Conservation (phyloP, 106 monocot genomes). For the Posidonia australis region DNA sequence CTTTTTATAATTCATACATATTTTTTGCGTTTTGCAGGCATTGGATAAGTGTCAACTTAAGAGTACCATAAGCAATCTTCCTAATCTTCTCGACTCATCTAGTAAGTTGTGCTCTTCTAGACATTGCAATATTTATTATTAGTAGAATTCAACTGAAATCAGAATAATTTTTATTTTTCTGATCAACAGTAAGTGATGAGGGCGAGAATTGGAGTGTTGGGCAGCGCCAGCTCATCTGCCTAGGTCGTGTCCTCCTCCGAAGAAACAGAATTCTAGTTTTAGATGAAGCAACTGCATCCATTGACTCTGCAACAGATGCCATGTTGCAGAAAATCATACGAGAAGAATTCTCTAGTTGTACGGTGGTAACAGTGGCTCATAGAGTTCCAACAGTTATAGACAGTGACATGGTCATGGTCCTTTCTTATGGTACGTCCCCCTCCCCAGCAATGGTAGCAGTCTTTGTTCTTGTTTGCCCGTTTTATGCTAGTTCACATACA, state of each 20-base stretch:
- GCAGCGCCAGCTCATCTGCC: slow-evolving; percentile 68
- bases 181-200: slow-evolving; percentile 50
- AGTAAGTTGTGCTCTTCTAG: slow-evolving; percentile 23
- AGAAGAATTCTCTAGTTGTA: slow-evolving; percentile 54
- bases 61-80: slow-evolving; percentile 41
- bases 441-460: neutral
- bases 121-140: neutral
- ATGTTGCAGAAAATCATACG: slow-evolving; percentile 50
- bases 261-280: slow-evolving; percentile 67
- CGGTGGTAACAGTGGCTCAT: slow-evolving; percentile 75
- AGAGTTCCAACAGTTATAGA: slow-evolving; percentile 74
- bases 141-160: neutral
- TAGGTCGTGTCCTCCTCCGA: slow-evolving; percentile 47
- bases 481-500: too few relatives aligned
- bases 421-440: slow-evolving; percentile 49
- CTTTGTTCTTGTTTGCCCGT: neutral
- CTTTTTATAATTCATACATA: neutral
- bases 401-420: slow-evolving; percentile 73
- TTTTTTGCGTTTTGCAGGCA: slow-evolving; percentile 27
- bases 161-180: neutral
- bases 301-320: slow-evolving; percentile 71
- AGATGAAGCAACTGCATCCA: slow-evolving; percentile 80
- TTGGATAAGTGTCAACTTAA: slow-evolving; percentile 74
- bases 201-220: slow-evolving; percentile 81
- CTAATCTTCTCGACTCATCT: slow-evolving; percentile 58